Evolutionary conservation across 2,329 filamentous ascomycete genomes (phyloP), one percentile per base, ranked within the genome.

Genomic region (Penicillium sp.): DNA sequence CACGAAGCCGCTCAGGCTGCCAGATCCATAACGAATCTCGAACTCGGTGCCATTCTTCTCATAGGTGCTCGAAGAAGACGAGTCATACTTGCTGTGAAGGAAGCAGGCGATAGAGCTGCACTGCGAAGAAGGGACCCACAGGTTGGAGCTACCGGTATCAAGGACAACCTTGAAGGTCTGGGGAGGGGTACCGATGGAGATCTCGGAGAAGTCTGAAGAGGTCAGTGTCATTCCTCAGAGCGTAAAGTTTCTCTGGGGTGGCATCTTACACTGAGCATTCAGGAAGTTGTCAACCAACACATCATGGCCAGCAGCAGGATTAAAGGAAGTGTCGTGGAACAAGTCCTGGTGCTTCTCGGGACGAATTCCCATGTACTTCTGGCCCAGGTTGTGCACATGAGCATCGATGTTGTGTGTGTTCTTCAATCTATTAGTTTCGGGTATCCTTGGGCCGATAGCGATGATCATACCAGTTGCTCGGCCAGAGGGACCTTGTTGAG

Each of bases 131-230:
- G 94, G 94, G 53, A 98, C 90, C 94, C 94, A 98, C 57, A 98
- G 81, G 78, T 98, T 98, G 70, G 93, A 97, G 79, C 89, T 96
- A 64, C 93, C 93, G 26, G 93, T 98, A 72, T 98, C 93, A 57
- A 98, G 85, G 57, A 98, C 86, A 60, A 98, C 94, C 81, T 98
- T 98, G 83, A 98, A 98, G 61, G 75, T 79, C 77, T 98, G 93
- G 31, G 93, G 84, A 58, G 93, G 93, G 43, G 84, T 91, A 58
- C 93, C 93, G 69, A 98, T 82, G 61, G 82, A 80, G 70, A 98
- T 96, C 72, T 96, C 89, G 61, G 91, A 94, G 82, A 95, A 98
- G 79, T 98, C 90, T 94, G 44, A 21, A n/a, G 21, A 21, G 31
- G 44, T 58, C 45, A 61, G 53, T 48, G 48, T 24, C 9, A 24